Evolutionary conservation across 257 asterid genomes (phyloP).

Genomic region (Solanum tacnaense): DNA sequence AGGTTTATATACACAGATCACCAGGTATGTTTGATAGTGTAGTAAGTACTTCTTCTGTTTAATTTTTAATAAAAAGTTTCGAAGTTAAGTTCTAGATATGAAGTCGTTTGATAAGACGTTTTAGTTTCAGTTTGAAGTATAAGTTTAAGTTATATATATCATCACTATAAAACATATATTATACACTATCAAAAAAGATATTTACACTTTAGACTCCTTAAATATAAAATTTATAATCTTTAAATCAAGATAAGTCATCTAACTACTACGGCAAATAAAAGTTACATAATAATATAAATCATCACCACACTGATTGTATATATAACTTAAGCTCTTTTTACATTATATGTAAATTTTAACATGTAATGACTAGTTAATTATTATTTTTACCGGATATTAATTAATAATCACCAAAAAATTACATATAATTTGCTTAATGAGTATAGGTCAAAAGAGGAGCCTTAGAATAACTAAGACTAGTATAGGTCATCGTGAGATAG

Average conservation of each 20-base stretch:
- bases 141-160: too few relatives aligned
- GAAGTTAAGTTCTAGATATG: background rate
- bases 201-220: background rate
- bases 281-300: background rate
- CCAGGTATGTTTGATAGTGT: background rate
- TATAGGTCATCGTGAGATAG: too few relatives aligned
- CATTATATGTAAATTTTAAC: background rate
- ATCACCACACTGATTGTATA: background rate
- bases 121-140: too few relatives aligned
- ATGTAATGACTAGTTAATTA: background rate
- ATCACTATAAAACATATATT: too few relatives aligned
- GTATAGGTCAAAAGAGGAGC: background rate
- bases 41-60: background rate
- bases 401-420: too few relatives aligned
- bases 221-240: background rate
- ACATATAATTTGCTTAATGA: background rate
- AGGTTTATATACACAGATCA: background rate
- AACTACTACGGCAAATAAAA: background rate
- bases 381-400: too few relatives aligned
- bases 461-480: accelerated
- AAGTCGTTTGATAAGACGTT: background rate
- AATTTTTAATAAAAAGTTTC: too few relatives aligned
- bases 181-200: background rate
- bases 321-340: background rate
- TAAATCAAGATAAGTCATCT: background rate